Evolutionary conservation across 1,139 yeast genomes (phyloP), one percentile per base, ranked within the genome.

Genomic region (Torulaspora pretoriensis): DNA sequence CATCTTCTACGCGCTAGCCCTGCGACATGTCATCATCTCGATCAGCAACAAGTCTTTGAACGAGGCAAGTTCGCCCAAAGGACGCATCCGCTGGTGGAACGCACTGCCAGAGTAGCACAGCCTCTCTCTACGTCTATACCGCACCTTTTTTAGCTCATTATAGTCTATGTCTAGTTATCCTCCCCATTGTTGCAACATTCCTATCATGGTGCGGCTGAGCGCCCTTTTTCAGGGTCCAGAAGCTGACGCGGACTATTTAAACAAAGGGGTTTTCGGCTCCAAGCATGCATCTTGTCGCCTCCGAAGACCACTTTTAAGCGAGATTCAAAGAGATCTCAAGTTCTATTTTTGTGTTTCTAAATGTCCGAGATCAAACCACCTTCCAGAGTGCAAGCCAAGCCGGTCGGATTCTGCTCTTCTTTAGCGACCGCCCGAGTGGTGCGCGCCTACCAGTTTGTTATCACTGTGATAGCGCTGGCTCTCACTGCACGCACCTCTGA

Each of bases 361-460:
- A 38, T 38, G 41, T 31, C 35, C 14, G 35, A 31, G 23, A 31
- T 10, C 4, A 24, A 31, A 12, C 10, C 26, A 14, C 35, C 30
- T 17, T 23, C 26, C 9, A 4, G 10, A 16, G 23, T 12, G 9
- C 16, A 30, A 17, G 24, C 25, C 7, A 38, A 16, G 6, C 41
- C 41, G 8, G 41, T 38, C 6, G 41, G 41, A 4, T 30, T 29
- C 35, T 29, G 27, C 8, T 31, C 35, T 5, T 24, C 41, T 16
- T 25, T 38, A 16, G 14, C 31, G 25, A 9, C 19, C 23, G 41
- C 41, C 4, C 41, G 41, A n/a, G 13, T 25, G 13, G 9, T 38
- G n/a, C 41, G 41, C 25, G 17, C 31, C 4, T n/a, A 34, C 27
- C 37, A 41, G 40, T 35, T 41, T 10, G 33, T 41, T 8, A 35